Evolutionary conservation across 1,139 yeast genomes (phyloP).

Genomic region (Pneumocystis murina): DNA sequence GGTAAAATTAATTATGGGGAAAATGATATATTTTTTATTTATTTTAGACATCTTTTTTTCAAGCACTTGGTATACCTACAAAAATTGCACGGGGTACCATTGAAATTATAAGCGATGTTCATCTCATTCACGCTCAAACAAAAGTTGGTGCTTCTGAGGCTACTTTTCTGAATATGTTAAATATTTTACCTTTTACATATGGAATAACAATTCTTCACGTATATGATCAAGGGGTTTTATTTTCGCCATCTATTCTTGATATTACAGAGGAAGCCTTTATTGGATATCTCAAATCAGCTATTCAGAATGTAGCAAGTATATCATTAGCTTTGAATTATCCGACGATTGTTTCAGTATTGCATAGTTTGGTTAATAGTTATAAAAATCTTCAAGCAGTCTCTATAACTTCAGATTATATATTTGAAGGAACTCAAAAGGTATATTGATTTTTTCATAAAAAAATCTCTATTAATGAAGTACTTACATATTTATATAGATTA

Average conservation of each 20-base stretch:
- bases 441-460: neutral
- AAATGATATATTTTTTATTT: neutral
- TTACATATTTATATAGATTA: conserved; percentile 30
- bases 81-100: conserved; percentile 99
- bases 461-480: conserved; percentile 1
- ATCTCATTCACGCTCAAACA: conserved; percentile 72
- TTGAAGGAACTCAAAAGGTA: conserved; percentile 90
- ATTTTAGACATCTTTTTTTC: conserved; percentile 89
- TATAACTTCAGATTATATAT: conserved; percentile 95
- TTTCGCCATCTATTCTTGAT: conserved; percentile 93
- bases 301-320: conserved; percentile 84
- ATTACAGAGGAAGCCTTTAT: conserved; percentile 96
- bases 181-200: conserved; percentile 99
- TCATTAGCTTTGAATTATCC: conserved; percentile 98
- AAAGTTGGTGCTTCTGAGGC: conserved; percentile 99
- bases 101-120: conserved; percentile 95
- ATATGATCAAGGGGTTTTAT: conserved; percentile 96
- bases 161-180: conserved; percentile 94
- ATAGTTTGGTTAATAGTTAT: conserved; percentile 97
- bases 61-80: conserved; percentile 99
- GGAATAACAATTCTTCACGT: conserved; percentile 95
- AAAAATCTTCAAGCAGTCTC: conserved; percentile 97
- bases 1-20: neutral
- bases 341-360: conserved; percentile 98
- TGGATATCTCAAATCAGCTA: conserved; percentile 80